Percentiles rank a stretch among this genome's conserved stretches.
Evolutionary conservation across 2,329 filamentous ascomycete species (phyloP).

Genomic region (Dactylellina leptospora): DNA sequence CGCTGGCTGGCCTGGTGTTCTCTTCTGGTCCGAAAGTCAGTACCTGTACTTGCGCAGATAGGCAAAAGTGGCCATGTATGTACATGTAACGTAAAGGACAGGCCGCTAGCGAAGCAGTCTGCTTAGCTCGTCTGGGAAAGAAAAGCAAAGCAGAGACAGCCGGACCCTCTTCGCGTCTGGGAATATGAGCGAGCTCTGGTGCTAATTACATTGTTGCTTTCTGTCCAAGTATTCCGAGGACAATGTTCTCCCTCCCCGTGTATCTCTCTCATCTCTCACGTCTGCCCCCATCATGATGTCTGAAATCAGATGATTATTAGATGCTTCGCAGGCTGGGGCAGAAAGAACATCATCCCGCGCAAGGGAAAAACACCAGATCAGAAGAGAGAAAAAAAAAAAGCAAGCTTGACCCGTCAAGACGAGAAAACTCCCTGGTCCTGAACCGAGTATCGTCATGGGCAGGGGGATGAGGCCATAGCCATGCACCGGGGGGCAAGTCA

Average conservation of each 20-base stretch:
- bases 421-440: slow-evolving; percentile 34
- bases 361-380: neutral
- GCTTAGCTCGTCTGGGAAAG: too few relatives aligned
- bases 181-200: too few relatives aligned
- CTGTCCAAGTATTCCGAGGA: too few relatives aligned
- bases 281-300: neutral
- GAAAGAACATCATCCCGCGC: neutral
- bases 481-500: slow-evolving; percentile 42
- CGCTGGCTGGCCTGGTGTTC: slow-evolving; percentile 19
- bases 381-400: neutral
- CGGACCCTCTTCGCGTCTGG: too few relatives aligned
- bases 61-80: slow-evolving; percentile 9
- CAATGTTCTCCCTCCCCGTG: neutral
- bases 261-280: neutral
- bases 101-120: slow-evolving; percentile 13
- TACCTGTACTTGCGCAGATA: slow-evolving; percentile 15
- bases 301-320: neutral
- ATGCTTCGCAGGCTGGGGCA: neutral
- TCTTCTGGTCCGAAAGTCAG: neutral
- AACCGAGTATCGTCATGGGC: slow-evolving; percentile 53
- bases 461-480: slow-evolving; percentile 34
- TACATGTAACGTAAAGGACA: slow-evolving; percentile 26
- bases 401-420: slow-evolving; percentile 12
- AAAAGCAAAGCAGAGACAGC: too few relatives aligned
- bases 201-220: neutral